Percentiles rank a stretch among this genome's conserved stretches.
Conservation (phyloP, 2,329 filamentous ascomycete species). For the Apiospora pterosperma region DNA sequence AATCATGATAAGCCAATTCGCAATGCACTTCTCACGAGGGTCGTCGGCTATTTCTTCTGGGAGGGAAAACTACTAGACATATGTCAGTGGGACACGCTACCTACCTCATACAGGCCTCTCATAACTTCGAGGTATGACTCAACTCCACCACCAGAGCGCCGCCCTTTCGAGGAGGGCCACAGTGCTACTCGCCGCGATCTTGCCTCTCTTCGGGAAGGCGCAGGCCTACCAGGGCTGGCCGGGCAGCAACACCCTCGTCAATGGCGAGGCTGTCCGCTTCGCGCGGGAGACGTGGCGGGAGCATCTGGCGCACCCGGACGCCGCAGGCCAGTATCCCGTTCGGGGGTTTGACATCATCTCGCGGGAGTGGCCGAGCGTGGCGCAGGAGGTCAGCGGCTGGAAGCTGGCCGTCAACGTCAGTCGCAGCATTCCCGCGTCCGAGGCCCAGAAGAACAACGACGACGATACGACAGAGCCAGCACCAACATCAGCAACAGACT, state of each 20-base stretch:
- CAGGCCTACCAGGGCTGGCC: constrained; percentile 40
- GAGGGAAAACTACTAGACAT: neutral
- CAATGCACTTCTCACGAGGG: neutral
- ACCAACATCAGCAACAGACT: neutral
- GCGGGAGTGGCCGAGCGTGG: constrained; percentile 44
- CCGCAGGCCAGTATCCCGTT: constrained; percentile 14
- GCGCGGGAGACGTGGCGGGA: constrained; percentile 19
- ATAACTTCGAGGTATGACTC: neutral
- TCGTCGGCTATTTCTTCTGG: neutral
- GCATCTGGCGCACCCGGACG: constrained; percentile 40
- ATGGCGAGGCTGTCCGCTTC: constrained; percentile 21
- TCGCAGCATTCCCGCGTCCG: constrained; percentile 19
- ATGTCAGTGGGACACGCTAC: neutral
- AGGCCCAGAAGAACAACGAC: constrained; percentile 16
- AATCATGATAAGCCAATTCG: neutral
- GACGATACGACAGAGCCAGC: neutral
- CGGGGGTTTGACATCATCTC: constrained; percentile 17
- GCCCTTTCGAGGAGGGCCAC: neutral
- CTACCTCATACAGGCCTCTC: neutral
- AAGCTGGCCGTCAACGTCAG: constrained; percentile 22
- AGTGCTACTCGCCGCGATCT: neutral
- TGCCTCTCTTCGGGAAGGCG: neutral
- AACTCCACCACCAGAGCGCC: neutral
- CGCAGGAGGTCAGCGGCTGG: constrained; percentile 45
- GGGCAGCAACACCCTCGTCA: constrained; percentile 18